These are phyloP conservation scores for Geosmithia putterillii DNA, from an alignment of 2,329 filamentous ascomycete genomes.

Conservation along the genomic window DNA sequence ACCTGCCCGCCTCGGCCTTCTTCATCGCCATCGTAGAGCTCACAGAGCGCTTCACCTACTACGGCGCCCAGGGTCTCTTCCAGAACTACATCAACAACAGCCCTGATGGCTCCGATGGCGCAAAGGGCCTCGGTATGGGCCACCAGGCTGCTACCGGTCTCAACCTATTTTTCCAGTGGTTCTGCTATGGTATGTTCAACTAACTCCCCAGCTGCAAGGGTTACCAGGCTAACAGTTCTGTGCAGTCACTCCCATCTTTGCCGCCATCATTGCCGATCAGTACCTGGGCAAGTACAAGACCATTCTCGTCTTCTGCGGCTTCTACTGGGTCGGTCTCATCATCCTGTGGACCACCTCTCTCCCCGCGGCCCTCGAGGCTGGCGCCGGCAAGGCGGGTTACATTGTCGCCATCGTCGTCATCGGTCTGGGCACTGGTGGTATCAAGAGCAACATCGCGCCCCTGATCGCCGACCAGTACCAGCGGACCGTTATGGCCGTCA, in stretches of 20 bases:
- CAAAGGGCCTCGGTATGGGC: slow-evolving; percentile 41
- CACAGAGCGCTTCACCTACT: slow-evolving; percentile 16
- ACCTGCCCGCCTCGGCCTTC: slow-evolving; percentile 40
- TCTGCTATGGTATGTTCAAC: slow-evolving; percentile 22
- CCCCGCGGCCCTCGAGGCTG: slow-evolving; percentile 19
- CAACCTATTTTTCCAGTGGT: slow-evolving; percentile 43
- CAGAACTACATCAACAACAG: slow-evolving; percentile 20
- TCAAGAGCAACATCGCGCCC: slow-evolving; percentile 52
- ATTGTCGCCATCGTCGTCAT: slow-evolving; percentile 48
- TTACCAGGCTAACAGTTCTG: neutral
- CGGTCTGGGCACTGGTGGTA: slow-evolving; percentile 54
- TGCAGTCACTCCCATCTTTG: slow-evolving; percentile 24
- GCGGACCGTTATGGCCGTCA: slow-evolving; percentile 35
- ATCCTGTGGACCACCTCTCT: slow-evolving; percentile 40
- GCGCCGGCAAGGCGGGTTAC: slow-evolving; percentile 34
- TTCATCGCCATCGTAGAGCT: slow-evolving; percentile 24
- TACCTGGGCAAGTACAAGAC: slow-evolving; percentile 50
- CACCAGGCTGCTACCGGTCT: slow-evolving; percentile 42
- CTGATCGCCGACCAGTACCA: slow-evolving; percentile 55
- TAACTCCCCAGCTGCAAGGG: too few relatives aligned
- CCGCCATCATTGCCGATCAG: slow-evolving; percentile 43
- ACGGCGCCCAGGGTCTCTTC: slow-evolving; percentile 16
- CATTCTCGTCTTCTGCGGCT: slow-evolving; percentile 41
- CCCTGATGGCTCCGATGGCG: slow-evolving; percentile 18
- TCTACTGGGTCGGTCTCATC: slow-evolving; percentile 46